Conservation (phyloP, 345 rosid genomes). For the Salix caprea region DNA sequence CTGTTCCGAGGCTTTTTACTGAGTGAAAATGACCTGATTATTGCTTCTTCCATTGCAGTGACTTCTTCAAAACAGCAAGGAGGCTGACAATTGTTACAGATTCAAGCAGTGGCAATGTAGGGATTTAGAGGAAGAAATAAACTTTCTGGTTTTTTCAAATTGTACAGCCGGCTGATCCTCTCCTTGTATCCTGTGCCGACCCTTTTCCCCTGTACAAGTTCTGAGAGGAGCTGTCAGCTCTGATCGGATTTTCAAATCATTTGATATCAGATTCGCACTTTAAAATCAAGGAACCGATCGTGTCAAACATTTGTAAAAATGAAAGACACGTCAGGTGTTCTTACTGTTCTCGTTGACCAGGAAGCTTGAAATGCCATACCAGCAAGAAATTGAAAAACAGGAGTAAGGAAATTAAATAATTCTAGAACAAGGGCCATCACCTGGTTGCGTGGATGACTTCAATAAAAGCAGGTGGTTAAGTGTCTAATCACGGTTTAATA, state of each 20-base stretch:
- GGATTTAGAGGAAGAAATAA: slow-evolving; percentile 30
- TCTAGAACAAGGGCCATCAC: neutral
- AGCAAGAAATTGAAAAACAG: neutral
- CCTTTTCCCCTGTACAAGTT: slow-evolving; percentile 12
- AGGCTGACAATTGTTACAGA: slow-evolving; percentile 51
- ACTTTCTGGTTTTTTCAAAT: slow-evolving; percentile 19
- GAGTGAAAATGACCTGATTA: neutral
- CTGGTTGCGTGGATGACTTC: slow-evolving; percentile 24
- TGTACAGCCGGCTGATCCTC: slow-evolving; percentile 42
- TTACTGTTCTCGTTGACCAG: slow-evolving; percentile 13
- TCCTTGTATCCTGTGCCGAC: slow-evolving; percentile 23
- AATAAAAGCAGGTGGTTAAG: slow-evolving; percentile 7
- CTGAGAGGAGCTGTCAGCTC: slow-evolving; percentile 6
- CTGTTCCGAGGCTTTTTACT: neutral
- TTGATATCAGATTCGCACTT: neutral
- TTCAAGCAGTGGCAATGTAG: slow-evolving; percentile 47
- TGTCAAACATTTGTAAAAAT: neutral
- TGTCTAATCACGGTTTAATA: slow-evolving; percentile 17
- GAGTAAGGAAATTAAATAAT: neutral
- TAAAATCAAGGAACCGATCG: neutral
- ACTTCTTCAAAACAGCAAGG: slow-evolving; percentile 45
- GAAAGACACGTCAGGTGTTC: neutral
- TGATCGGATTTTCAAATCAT: slow-evolving; percentile 1
- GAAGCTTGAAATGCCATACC: slow-evolving; percentile 3
- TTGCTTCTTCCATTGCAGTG: slow-evolving; percentile 42